Conservation (phyloP, 2,329 filamentous ascomycete species). For the Aspergillus ochraceus region DNA sequence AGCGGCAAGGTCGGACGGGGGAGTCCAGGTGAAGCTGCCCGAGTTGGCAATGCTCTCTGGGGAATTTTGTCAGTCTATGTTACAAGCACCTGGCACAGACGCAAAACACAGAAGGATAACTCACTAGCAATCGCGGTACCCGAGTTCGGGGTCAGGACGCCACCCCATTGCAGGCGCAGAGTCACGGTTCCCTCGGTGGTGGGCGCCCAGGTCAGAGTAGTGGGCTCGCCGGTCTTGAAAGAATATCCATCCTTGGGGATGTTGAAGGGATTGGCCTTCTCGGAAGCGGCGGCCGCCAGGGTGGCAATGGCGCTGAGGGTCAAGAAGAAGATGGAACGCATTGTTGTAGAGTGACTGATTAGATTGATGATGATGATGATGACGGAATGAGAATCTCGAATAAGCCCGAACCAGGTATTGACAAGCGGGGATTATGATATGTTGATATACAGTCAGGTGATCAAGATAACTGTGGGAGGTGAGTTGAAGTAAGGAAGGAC, state of each 20-base stretch:
- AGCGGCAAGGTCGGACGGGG: conserved; percentile 41
- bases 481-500: not conserved
- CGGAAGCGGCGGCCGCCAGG: conserved; percentile 40
- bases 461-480: not conserved
- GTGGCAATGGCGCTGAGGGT: conserved; percentile 48
- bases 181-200: conserved; percentile 53
- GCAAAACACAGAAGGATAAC: conserved; percentile 12
- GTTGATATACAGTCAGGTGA: not conserved
- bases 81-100: not conserved
- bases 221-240: conserved; percentile 48
- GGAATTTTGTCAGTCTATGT: conserved; percentile 6
- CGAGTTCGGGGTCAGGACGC: conserved; percentile 40
- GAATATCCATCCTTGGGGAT: conserved; percentile 43
- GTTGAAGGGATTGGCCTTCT: conserved; percentile 50
- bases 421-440: not conserved
- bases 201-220: conserved; percentile 51
- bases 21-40: conserved; percentile 51
- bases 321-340: conserved; percentile 47
- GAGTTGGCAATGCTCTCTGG: conserved; percentile 50
- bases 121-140: conserved; percentile 47
- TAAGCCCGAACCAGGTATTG: not conserved
- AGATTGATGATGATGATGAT: too few relatives aligned
- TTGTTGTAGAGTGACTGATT: conserved; percentile 28
- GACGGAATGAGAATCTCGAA: not conserved
- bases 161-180: conserved; percentile 51